A percentile compares a stretch with the other conserved stretches of the same genome.
phyloP scores from a whole-genome alignment of 2,329 filamentous ascomycete species.

The Colletotrichum gloeosporioides region DNA sequence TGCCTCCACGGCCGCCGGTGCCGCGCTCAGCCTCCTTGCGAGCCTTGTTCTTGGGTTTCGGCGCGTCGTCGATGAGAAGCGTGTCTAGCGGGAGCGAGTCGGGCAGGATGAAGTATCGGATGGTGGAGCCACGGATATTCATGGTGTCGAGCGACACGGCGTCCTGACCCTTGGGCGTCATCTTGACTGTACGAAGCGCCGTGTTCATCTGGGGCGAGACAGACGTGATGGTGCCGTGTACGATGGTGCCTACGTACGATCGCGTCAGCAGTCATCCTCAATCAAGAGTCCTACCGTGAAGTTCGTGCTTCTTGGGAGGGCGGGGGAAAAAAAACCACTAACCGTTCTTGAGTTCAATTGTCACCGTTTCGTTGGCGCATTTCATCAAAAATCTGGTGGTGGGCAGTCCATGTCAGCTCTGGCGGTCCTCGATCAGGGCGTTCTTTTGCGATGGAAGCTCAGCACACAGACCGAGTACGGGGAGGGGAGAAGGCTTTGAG shows the following conservation, averaged over 20 bases:
- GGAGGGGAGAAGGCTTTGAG: constrained; percentile 28
- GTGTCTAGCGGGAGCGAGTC: constrained; percentile 96
- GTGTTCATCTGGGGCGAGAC: constrained; percentile 99
- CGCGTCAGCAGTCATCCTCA: not conserved
- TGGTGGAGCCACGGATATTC: constrained; percentile 94
- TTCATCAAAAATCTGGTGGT: constrained; percentile 92
- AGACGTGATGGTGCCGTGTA: constrained; percentile 95
- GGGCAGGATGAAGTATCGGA: constrained; percentile 95
- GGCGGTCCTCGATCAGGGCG: not conserved
- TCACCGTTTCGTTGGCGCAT: constrained; percentile 98
- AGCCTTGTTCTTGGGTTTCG: constrained; percentile 99
- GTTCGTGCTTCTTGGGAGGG: not conserved
- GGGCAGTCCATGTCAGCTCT: constrained; percentile 32
- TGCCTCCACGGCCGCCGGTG: constrained; percentile 56
- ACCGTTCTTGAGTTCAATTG: constrained; percentile 99
- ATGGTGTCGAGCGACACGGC: constrained; percentile 91
- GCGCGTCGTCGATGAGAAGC: constrained; percentile 92
- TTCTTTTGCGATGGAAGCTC: not conserved
- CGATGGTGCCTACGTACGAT: constrained; percentile 75
- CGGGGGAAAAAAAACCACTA: constrained; percentile 26
- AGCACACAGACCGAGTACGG: constrained; percentile 25
- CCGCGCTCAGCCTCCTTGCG: constrained; percentile 82
- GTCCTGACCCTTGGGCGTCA: constrained; percentile 89
- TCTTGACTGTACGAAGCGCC: constrained; percentile 92
- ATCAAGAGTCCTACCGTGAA: not conserved